A percentile compares a stretch with the other conserved stretches of the same genome.
phyloP scores from a whole-genome alignment of 495 filamentous ascomycete species.

The Penicillium diatomitis region DNA sequence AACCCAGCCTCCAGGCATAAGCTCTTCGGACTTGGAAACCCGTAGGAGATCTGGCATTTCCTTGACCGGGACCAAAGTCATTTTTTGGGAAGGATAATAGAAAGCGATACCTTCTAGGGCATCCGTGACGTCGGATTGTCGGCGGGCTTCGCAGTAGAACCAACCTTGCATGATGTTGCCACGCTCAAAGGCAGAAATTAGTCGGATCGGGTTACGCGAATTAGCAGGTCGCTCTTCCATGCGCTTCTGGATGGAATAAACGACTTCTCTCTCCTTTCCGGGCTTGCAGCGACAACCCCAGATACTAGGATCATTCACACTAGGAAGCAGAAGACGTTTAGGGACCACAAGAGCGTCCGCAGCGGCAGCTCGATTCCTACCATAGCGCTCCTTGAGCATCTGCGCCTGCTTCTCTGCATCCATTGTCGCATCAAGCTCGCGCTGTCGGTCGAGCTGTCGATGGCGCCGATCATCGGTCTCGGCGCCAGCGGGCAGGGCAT shows the following conservation, averaged over 20 bases:
- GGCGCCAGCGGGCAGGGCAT: constrained; percentile 67
- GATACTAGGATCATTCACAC: constrained; percentile 90
- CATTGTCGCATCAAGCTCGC: constrained; percentile 72
- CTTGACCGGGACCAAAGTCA: constrained; percentile 84
- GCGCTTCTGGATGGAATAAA: constrained; percentile 79
- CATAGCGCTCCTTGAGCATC: constrained; percentile 75
- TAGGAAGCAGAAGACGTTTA: constrained; percentile 82
- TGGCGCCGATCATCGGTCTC: constrained; percentile 86
- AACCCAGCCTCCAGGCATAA: constrained; percentile 85
- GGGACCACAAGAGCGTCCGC: constrained; percentile 60
- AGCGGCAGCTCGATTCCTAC: constrained; percentile 50
- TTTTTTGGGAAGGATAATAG: constrained; percentile 74
- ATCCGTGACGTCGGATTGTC: constrained; percentile 74
- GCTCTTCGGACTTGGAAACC: constrained; percentile 73
- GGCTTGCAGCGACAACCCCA: constrained; percentile 91
- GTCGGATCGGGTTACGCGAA: constrained; percentile 67
- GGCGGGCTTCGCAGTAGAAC: constrained; percentile 86
- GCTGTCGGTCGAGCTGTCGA: constrained; percentile 84
- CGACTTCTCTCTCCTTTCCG: constrained; percentile 86
- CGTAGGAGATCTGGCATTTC: constrained; percentile 96
- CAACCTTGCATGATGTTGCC: constrained; percentile 82
- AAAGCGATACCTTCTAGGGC: constrained; percentile 76
- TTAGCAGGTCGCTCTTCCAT: constrained; percentile 61
- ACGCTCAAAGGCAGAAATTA: constrained; percentile 85
- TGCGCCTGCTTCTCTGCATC: constrained; percentile 92